Evolutionary conservation across 768 basidiomycete species (phyloP), one percentile per base, ranked within the genome.

Genomic region (Crassisporium funariophilum): DNA sequence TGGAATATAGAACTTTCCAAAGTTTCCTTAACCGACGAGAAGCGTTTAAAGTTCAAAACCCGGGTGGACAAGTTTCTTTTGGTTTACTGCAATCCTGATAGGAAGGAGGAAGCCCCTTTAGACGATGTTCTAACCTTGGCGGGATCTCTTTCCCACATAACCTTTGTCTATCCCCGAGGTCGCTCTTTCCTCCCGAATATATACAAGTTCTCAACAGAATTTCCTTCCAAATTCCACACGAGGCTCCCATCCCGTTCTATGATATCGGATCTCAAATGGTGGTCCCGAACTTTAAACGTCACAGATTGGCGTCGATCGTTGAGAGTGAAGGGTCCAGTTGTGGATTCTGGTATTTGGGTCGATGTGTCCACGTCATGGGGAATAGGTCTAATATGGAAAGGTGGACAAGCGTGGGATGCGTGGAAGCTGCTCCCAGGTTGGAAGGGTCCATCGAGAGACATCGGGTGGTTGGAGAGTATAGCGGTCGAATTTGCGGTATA

Each of bases 341-440:
- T 17, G 1, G 54, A 60, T 39, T 25, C 54, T 8, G 41, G 41
- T 1, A 43, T 72, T 10, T 70, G 41, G 35, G 66, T 69, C 8
- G 70, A 72, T 44, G 66, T 67, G 0, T 71, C 67, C 1, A 74
- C 68, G 0, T 55, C 52, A 0, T 73, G 63, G 63, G 73, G 73
- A 5, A 65, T 75, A 16, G 72, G 73, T 1, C 35, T 73, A 9
- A 20, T 64, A 9, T 41, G 65, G n/a, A n/a, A n/a, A n/a, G n/a
- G n/a, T n/a, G 50, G 52, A 1, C 43, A 44, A 1, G 16, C 27
- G 8, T 74, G 68, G 68, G 60, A 55, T 8, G 59, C 62, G 0
- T 71, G 60, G 59, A 33, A 35, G 13, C 44, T 65, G 0, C 0
- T 2, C 5, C 21, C 25, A 2, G 52, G 35, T 4, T 62, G 57